phyloP scores from a whole-genome alignment of 2,329 filamentous ascomycete species.

The Teratosphaeria nubilosa region DNA sequence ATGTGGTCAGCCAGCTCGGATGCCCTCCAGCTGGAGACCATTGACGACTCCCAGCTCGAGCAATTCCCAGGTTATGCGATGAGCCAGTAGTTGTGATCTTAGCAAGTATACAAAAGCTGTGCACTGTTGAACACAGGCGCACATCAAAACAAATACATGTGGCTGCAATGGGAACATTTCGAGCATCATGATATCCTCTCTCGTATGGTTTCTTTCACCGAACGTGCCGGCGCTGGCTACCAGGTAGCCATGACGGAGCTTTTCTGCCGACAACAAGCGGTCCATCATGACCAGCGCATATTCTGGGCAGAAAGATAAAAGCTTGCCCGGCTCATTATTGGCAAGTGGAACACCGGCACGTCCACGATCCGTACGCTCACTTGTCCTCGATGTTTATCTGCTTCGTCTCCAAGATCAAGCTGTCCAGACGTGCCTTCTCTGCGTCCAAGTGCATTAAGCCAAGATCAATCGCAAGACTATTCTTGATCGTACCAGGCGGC shows the following conservation, averaged over 20 bases:
- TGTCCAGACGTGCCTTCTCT: neutral
- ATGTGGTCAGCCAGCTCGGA: slow-evolving; percentile 11
- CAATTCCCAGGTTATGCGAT: slow-evolving; percentile 20
- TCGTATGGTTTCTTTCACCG: neutral
- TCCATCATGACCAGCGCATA: too few relatives aligned
- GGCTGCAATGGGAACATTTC: neutral
- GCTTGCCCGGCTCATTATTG: too few relatives aligned
- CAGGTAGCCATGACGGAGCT: neutral
- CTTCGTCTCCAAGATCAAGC: neutral
- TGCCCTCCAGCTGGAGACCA: slow-evolving; percentile 18
- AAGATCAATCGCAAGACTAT: neutral
- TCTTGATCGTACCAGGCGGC: neutral
- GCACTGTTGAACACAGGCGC: neutral
- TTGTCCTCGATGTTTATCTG: neutral
- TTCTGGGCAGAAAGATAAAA: too few relatives aligned
- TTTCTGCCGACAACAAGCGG: too few relatives aligned
- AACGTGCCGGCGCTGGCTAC: neutral
- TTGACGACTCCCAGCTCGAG: slow-evolving; percentile 19
- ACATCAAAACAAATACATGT: neutral
- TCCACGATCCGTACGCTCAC: too few relatives aligned
- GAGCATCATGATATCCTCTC: neutral
- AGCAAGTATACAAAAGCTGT: neutral
- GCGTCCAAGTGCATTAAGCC: neutral
- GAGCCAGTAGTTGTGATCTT: slow-evolving; percentile 3
- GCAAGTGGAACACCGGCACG: too few relatives aligned